Percentiles rank a stretch among this genome's conserved stretches.
These are phyloP conservation scores for Cercospora zeina DNA, from an alignment of 2,329 filamentous ascomycete species.

Conservation along the genomic window DNA sequence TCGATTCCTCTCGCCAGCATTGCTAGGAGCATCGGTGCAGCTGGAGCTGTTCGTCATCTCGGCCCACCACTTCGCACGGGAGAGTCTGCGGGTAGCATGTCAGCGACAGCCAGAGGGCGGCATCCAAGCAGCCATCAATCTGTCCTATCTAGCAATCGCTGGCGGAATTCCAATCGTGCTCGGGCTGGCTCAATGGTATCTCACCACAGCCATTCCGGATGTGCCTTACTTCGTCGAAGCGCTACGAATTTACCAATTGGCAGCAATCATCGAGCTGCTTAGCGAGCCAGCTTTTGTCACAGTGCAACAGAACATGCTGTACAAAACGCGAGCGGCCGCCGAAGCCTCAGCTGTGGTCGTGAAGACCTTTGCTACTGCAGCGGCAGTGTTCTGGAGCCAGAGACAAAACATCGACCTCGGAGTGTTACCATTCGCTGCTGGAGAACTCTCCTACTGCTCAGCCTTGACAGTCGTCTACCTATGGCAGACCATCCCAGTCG, in stretches of 20 bases:
- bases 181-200: constrained; percentile 67
- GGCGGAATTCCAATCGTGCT: constrained; percentile 62
- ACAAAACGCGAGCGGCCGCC: constrained; percentile 75
- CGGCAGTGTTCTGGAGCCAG: constrained; percentile 65
- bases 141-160: constrained; percentile 75
- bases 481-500: constrained; percentile 59
- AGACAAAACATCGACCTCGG: constrained; percentile 59
- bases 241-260: constrained; percentile 56
- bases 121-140: constrained; percentile 78
- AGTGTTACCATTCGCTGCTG: constrained; percentile 83
- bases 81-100: constrained; percentile 86
- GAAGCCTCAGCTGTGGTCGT: constrained; percentile 80
- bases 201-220: constrained; percentile 52
- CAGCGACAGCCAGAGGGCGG: constrained; percentile 63
- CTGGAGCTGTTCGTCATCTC: constrained; percentile 91
- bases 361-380: constrained; percentile 75
- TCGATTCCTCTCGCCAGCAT: constrained; percentile 78
- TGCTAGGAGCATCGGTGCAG: constrained; percentile 83
- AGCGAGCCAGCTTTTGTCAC: constrained; percentile 88
- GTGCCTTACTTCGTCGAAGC: constrained; percentile 66
- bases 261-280: constrained; percentile 71
- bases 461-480: constrained; percentile 70
- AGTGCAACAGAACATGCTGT: constrained; percentile 77
- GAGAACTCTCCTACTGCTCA: constrained; percentile 74
- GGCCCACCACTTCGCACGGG: constrained; percentile 90